Evolutionary conservation across 306 rosid genomes (phyloP).

Genomic region (Prunus mume): DNA sequence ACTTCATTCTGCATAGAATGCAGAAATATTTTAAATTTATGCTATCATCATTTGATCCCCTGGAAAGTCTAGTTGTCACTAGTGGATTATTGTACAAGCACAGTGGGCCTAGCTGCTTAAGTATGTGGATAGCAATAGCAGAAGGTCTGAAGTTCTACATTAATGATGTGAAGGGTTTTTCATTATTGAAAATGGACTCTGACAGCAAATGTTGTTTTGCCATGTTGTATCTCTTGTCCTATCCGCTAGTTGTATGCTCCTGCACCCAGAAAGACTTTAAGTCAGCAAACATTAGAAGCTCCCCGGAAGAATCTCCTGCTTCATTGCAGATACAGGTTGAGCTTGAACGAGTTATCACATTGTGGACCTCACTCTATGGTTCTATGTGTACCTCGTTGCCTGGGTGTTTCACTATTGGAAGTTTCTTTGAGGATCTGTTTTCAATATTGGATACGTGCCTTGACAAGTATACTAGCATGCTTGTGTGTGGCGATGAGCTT

Average conservation of each 20-base stretch:
- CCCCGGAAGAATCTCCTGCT: slow-evolving; percentile 29
- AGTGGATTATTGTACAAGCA: slow-evolving; percentile 49
- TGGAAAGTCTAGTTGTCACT: slow-evolving; percentile 46
- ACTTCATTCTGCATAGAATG: slow-evolving; percentile 35
- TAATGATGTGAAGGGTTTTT: slow-evolving; percentile 36
- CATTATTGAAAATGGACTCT: slow-evolving; percentile 39
- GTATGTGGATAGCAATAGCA: slow-evolving; percentile 58
- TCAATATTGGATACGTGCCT: slow-evolving; percentile 41
- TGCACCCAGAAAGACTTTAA: slow-evolving; percentile 31
- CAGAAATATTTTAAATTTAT: slow-evolving; percentile 48
- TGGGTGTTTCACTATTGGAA: slow-evolving; percentile 36
- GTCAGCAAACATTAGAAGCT: slow-evolving; percentile 25
- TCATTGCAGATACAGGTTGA: slow-evolving; percentile 28
- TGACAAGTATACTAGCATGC: slow-evolving; percentile 37
- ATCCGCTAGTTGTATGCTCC: slow-evolving; percentile 56
- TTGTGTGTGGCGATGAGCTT: slow-evolving; percentile 28
- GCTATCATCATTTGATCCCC: slow-evolving; percentile 53
- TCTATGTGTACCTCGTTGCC: slow-evolving; percentile 40
- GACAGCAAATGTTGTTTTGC: slow-evolving; percentile 36
- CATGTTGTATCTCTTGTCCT: slow-evolving; percentile 50
- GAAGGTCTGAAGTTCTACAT: slow-evolving; percentile 47
- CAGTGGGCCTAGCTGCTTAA: slow-evolving; percentile 44
- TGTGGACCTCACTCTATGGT: slow-evolving; percentile 67
- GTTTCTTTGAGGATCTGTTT: slow-evolving; percentile 53
- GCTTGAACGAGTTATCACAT: slow-evolving; percentile 50